Evolutionary conservation across 2,329 filamentous ascomycete genomes (phyloP), one percentile per base, ranked within the genome.

Genomic region (Allantophomopsis cytisporea): DNA sequence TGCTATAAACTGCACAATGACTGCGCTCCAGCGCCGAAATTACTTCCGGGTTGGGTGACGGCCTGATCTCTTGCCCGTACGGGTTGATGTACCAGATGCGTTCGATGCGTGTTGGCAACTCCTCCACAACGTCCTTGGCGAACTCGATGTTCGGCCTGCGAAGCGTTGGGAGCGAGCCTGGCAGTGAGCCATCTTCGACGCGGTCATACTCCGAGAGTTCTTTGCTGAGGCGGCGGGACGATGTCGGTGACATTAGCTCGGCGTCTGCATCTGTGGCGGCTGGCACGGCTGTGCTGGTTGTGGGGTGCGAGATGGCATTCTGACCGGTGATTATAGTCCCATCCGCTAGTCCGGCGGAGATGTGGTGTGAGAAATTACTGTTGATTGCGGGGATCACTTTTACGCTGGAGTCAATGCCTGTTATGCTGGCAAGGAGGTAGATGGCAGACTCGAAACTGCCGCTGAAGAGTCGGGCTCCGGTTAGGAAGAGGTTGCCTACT

Each of bases 51-150:
- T 94, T 96, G 2, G 86, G 83, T 0, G 79, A 72, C 1, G 88
- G 83, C 14, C 80, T 76, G 48, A 96, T 95, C 59, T 95, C 88
- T 55, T 95, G 86, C n/a, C 89, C 89, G 57, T 95, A 96, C 0
- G 89, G 89, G 54, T 95, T 96, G 63, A 96, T 96, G 63, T 96
- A 96, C 86, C 87, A 96, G 23, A 96, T 70, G 2, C 88, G 66
- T 40, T 79, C 68, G 49, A 96, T 94, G 20, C 84, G 71, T 0
- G 81, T 71, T 0, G 84, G 73, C 1, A 96, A 66, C 40, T 89
- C 83, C 44, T 83, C 76, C 45, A 86, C 80, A 31, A 74, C 67
- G 2, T 52, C 66, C 61, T 96, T 96, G 53, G 73, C 81, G 56
- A 94, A 93, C 4, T 69, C 66, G 43, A 95, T 87, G 45, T 93